phyloP scores from a whole-genome alignment of 2,329 filamentous ascomycete genomes.

The Cytospora schulzeri region DNA sequence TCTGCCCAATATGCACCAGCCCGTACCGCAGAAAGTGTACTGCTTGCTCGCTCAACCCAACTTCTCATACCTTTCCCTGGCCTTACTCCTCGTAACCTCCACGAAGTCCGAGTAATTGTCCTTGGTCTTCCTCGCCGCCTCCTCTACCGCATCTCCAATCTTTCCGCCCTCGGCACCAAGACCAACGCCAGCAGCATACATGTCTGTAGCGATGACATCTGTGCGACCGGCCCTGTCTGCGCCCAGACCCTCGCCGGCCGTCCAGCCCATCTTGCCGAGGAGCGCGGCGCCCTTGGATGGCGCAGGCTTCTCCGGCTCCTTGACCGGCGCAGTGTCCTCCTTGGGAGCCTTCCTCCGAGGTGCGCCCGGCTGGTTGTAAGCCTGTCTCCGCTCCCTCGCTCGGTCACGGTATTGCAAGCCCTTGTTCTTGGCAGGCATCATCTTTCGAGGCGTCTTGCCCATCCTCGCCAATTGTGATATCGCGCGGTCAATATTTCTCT shows the following conservation, averaged over 20 bases:
- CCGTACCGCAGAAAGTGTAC: neutral
- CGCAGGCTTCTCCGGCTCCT: constrained; percentile 36
- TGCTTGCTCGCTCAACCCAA: constrained; percentile 39
- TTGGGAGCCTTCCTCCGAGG: constrained; percentile 48
- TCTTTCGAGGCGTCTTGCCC: constrained; percentile 38
- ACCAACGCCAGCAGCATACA: constrained; percentile 70
- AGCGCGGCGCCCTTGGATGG: constrained; percentile 65
- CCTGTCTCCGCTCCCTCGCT: constrained; percentile 66
- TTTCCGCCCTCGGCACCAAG: constrained; percentile 71
- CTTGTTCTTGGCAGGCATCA: constrained; percentile 29
- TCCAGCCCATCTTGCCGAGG: constrained; percentile 75
- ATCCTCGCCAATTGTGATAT: constrained; percentile 33
- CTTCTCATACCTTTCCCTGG: constrained; percentile 65
- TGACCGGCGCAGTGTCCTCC: constrained; percentile 40
- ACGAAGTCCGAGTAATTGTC: constrained; percentile 64
- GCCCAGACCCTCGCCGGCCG: constrained; percentile 64
- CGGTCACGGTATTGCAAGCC: constrained; percentile 61
- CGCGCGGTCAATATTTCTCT: constrained; percentile 36
- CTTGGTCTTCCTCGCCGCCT: constrained; percentile 64
- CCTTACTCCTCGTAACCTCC: constrained; percentile 65
- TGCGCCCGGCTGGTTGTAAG: constrained; percentile 58
- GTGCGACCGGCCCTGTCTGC: constrained; percentile 64
- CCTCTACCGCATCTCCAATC: constrained; percentile 66
- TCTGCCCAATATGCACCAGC: neutral
- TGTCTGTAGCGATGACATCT: constrained; percentile 63